These are phyloP conservation scores for Mycena belliarum DNA, from an alignment of 768 basidiomycete genomes.

Conservation along the genomic window DNA sequence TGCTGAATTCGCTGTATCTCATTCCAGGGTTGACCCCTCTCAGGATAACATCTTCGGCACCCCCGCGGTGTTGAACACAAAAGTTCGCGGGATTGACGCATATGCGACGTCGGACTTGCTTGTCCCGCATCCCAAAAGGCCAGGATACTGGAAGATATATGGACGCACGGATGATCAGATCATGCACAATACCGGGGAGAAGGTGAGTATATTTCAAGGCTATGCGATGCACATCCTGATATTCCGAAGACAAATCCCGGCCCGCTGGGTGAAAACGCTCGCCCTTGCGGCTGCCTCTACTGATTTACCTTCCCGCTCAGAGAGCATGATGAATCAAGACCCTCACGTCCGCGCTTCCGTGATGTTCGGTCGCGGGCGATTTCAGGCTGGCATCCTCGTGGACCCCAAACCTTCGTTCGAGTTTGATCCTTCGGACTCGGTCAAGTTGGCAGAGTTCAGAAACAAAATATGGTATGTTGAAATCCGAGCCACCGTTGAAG, in stretches of 20 bases:
- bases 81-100: constrained; percentile 36
- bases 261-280: neutral
- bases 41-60: constrained; percentile 23
- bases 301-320: neutral
- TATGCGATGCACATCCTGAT: neutral
- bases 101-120: constrained; percentile 48
- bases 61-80: constrained; percentile 33
- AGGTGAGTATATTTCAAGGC: neutral
- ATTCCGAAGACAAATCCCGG: constrained; percentile 9
- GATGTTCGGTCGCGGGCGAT: constrained; percentile 43
- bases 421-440: constrained; percentile 34
- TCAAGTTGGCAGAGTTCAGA: constrained; percentile 32
- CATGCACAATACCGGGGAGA: constrained; percentile 16
- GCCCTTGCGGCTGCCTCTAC: too few species aligned
- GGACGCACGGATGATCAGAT: constrained; percentile 43
- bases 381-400: constrained; percentile 42
- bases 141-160: constrained; percentile 38
- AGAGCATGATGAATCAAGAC: constrained; percentile 34
- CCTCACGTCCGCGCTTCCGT: constrained; percentile 33
- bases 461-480: constrained; percentile 35
- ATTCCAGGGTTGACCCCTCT: neutral
- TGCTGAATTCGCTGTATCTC: neutral
- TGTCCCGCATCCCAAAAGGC: constrained; percentile 42
- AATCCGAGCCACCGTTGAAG: too few species aligned
- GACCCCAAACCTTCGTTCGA: constrained; percentile 30